These are phyloP conservation scores for Emergomyces orientalis DNA, from an alignment of 2,329 filamentous ascomycete species.

Conservation along the genomic window DNA sequence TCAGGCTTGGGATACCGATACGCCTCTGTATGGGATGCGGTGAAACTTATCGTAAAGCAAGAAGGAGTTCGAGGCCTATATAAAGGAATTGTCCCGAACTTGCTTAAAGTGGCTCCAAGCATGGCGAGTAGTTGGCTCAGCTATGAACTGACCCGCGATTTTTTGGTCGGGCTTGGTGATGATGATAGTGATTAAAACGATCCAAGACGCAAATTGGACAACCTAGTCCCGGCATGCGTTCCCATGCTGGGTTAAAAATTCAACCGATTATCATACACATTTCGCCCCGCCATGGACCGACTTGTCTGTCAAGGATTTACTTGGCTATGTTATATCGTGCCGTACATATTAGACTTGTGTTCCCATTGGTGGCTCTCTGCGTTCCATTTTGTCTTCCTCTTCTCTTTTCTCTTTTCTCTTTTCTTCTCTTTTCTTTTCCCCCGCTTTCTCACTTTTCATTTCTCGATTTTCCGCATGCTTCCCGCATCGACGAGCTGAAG, in stretches of 20 bases:
- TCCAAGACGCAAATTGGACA: not conserved
- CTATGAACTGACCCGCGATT: conserved; percentile 87
- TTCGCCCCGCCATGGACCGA: not conserved
- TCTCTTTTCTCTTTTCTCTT: not conserved
- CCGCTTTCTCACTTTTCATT: not conserved
- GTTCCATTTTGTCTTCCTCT: no score
- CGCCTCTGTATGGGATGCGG: conserved; percentile 72
- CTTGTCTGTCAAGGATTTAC: not conserved
- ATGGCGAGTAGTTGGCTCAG: conserved; percentile 99
- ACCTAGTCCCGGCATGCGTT: not conserved
- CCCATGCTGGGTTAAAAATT: not conserved
- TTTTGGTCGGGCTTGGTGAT: conserved; percentile 53
- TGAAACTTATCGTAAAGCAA: conserved; percentile 69
- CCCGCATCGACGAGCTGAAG: not conserved
- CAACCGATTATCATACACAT: not conserved
- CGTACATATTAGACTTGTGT: not conserved
- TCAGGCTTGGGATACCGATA: conserved; percentile 96
- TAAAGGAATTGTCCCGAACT: conserved; percentile 90
- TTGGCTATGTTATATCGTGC: not conserved
- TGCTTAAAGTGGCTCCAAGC: conserved; percentile 93
- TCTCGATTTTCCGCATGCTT: not conserved
- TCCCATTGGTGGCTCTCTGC: not conserved
- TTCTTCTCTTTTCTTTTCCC: not conserved
- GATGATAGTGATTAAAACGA: conserved; percentile 8
- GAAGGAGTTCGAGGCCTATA: conserved; percentile 83